Conservation (phyloP, 2,329 filamentous ascomycete genomes). For the Thelonectria blattea region DNA sequence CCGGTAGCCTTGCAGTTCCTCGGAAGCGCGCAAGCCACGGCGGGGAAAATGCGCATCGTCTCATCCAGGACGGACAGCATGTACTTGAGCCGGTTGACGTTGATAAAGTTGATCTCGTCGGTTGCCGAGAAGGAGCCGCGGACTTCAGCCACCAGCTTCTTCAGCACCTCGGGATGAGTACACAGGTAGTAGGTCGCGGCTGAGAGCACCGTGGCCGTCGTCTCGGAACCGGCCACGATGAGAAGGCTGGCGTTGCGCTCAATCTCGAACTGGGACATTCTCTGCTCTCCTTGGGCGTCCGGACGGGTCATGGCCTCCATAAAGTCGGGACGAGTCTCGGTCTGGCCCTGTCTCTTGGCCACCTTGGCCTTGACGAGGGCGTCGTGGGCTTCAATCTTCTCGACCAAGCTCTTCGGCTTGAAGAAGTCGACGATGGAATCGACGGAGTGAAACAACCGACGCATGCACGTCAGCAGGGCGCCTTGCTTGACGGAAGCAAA, state of each 20-base stretch:
- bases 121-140: constrained; percentile 13
- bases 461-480: background rate
- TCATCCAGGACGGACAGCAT: constrained; percentile 19
- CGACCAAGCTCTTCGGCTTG: background rate
- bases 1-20: background rate
- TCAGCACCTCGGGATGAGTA: constrained; percentile 37
- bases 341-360: background rate
- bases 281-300: background rate
- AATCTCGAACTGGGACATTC: background rate
- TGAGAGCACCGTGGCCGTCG: constrained; percentile 40
- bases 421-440: background rate
- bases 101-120: constrained; percentile 21
- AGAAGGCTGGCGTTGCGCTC: background rate
- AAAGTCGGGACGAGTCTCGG: background rate
- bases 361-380: background rate
- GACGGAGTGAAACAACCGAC: background rate
- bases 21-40: background rate
- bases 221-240: constrained; percentile 34
- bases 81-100: constrained; percentile 19
- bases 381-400: background rate
- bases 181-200: constrained; percentile 39
- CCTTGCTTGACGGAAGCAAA: constrained; percentile 15
- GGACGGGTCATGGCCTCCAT: background rate
- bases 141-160: constrained; percentile 45
- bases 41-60: constrained; percentile 17